Evolutionary conservation across 768 basidiomycete species (phyloP), one percentile per base, ranked within the genome.

Genomic region (Termitomyces sp.): DNA sequence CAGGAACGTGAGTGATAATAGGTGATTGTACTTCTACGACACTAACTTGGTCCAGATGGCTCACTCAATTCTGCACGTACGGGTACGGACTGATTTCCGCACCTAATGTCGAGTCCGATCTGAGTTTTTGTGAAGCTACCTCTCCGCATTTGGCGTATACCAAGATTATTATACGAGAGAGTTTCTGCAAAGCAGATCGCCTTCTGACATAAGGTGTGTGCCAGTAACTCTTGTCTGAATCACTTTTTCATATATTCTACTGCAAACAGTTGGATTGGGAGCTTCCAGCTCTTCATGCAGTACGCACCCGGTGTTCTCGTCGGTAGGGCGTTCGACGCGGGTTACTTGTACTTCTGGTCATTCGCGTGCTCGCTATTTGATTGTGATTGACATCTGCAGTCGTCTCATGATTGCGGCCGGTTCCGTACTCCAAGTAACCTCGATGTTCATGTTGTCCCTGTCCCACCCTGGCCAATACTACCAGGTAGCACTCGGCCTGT

Each of bases 151-250:
- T 62, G 79, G 79, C 2, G 73, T 77, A n/a, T 79, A 77, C 59
- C 76, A 81, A 69, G 82, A 82, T 54, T 76, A 78, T 28, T 77
- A 82, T 50, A 76, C 76, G 1, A 70, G 75, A 40, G 66, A 70
- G 7, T 78, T 76, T 58, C 62, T 81, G 56, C 66, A 62, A 14
- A 68, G 72, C 46, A 71, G 67, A 32, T 72, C 73, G 7, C 74
- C 79, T n/a, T 79, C 77, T n/a, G 74, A 78, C 38, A 77, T 80
- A 46, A 77, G 77, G 75, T 77, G 63, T 59, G 65, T 58, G 44
- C 18, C 20, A 30, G 28, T 12, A 30, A 38, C 12, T 61, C 23
- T 16, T 12, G 41, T 50, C 35, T 55, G 5, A 23, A 44, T 38
- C 23, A 35, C 23, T 55, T 36, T 46, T 47, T 54, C 14, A 54